Conservation (phyloP, 768 basidiomycete genomes). For the Xerocomus brunneocitrinus region DNA sequence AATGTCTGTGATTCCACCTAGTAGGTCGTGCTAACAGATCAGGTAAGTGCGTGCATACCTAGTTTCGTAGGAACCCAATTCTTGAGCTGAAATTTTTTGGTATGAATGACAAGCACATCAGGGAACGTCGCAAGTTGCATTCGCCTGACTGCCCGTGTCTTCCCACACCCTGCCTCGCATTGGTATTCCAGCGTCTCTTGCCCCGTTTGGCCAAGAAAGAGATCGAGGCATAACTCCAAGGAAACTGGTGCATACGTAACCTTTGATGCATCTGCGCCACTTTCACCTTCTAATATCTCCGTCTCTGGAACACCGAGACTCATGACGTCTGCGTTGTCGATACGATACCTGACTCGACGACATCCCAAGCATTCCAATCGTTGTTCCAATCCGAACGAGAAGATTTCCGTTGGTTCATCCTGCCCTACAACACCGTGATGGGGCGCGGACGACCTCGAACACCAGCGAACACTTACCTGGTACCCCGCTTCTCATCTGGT, state of each 20-base stretch:
- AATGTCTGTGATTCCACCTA: slow-evolving; percentile 55
- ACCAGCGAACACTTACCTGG: slow-evolving; percentile 17
- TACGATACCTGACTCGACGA: slow-evolving; percentile 73
- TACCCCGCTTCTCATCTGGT: slow-evolving; percentile 41
- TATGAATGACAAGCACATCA: slow-evolving; percentile 80
- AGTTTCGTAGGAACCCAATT: slow-evolving; percentile 97
- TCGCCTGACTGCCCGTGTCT: slow-evolving; percentile 65
- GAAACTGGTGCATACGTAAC: slow-evolving; percentile 56
- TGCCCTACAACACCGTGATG: slow-evolving; percentile 1
- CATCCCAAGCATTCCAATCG: slow-evolving; percentile 79
- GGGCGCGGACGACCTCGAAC: neutral
- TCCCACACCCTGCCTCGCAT: slow-evolving; percentile 70
- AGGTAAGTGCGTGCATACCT: slow-evolving; percentile 43
- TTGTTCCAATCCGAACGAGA: slow-evolving; percentile 84
- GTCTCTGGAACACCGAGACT: slow-evolving; percentile 74
- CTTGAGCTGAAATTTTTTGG: slow-evolving; percentile 90
- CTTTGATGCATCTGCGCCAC: slow-evolving; percentile 34
- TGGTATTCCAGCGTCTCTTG: slow-evolving; percentile 72
- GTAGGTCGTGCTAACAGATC: neutral
- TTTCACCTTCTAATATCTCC: slow-evolving; percentile 23
- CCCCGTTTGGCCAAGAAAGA: slow-evolving; percentile 40
- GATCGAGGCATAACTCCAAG: slow-evolving; percentile 58
- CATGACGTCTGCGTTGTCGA: slow-evolving; percentile 72
- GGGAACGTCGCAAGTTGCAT: slow-evolving; percentile 83
- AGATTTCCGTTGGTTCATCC: slow-evolving; percentile 67